Conservation (phyloP, 305 asterid genomes). For the Petunia hybrid region DNA sequence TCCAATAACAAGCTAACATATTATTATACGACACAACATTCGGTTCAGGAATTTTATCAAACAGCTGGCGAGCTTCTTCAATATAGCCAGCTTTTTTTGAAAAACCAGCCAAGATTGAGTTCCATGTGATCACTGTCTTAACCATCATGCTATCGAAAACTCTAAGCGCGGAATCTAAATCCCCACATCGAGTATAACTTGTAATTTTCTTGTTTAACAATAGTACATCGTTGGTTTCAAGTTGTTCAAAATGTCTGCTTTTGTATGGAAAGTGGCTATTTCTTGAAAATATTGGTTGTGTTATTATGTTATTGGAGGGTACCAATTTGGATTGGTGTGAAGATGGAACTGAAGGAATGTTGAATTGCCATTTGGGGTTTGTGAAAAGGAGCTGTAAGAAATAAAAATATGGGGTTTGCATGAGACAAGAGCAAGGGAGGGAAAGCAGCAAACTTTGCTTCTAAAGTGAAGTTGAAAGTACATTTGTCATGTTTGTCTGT, state of each 20-base stretch:
- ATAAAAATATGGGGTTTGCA: slow-evolving; percentile 20
- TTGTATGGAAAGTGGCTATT: background rate
- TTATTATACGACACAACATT: slow-evolving; percentile 67
- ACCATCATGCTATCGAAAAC: slow-evolving; percentile 50
- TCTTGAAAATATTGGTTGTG: slow-evolving; percentile 28
- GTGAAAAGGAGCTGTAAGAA: slow-evolving; percentile 31
- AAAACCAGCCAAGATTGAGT: slow-evolving; percentile 64
- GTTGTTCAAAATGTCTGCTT: slow-evolving; percentile 5
- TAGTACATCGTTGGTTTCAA: slow-evolving; percentile 34
- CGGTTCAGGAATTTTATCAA: slow-evolving; percentile 69
- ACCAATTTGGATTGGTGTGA: slow-evolving; percentile 29
- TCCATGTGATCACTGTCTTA: slow-evolving; percentile 68
- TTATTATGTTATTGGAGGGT: slow-evolving; percentile 28
- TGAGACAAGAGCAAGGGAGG: slow-evolving; percentile 15
- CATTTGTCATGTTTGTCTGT: slow-evolving; percentile 42
- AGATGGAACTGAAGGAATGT: slow-evolving; percentile 32
- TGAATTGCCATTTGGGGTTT: slow-evolving; percentile 36
- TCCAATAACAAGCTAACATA: slow-evolving; percentile 64
- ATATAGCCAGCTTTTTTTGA: slow-evolving; percentile 51
- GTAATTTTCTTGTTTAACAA: slow-evolving; percentile 61
- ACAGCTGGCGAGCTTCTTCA: slow-evolving; percentile 57
- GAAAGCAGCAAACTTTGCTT: slow-evolving; percentile 22
- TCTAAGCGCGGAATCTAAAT: slow-evolving; percentile 59
- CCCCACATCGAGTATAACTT: slow-evolving; percentile 51
- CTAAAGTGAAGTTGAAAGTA: slow-evolving; percentile 24